Evolutionary conservation across 2,329 filamentous ascomycete species (phyloP), one percentile per base, ranked within the genome.

Genomic region (Curvularia hawaiiensis): DNA sequence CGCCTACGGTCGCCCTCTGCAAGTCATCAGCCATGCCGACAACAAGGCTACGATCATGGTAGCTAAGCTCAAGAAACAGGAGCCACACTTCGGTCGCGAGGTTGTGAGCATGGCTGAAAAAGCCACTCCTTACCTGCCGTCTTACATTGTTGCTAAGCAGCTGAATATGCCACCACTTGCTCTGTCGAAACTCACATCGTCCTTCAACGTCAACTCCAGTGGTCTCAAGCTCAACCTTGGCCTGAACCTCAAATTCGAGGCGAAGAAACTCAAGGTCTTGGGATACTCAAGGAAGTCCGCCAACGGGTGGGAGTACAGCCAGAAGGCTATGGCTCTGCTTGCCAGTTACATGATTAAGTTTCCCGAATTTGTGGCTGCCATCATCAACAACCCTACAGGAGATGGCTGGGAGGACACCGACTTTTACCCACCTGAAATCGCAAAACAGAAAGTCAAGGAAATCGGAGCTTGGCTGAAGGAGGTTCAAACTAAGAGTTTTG

Each of bases 201-300:
- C 94, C 0, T 98, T 96, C 76, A 90, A 89, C 53, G 90, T 99
- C 56, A 86, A 87, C 18, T 87, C 94, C 4, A 91, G 91, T 56
- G 92, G 90, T 26, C 82, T 92, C 57, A 90, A 91, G 67, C 84
- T 97, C 61, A 99, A 99, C 69, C 81, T 99, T 24, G 95, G 95
- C 0, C 82, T 99, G 60, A 99, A 99, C 71, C 83, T 99, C 65
- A 99, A 99, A 76, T 99, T 99, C 59, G 95, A 99, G 74, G 91
- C 87, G 2, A 94, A 91, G 79, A 97, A 97, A 78, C 84, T 93
- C 67, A 99, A 99, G 79, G 95, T 99, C 7, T 80, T 99, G 31
- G 95, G 95, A 0, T 99, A 97, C 77, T 97, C 94, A 24, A 90
- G 92, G 67, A 95, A 95, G 72, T 88, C 88, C 4, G 82, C 87